Evolutionary conservation across 768 basidiomycete species (phyloP), one percentile per base, ranked within the genome.

Genomic region (Kwoniella pini): DNA sequence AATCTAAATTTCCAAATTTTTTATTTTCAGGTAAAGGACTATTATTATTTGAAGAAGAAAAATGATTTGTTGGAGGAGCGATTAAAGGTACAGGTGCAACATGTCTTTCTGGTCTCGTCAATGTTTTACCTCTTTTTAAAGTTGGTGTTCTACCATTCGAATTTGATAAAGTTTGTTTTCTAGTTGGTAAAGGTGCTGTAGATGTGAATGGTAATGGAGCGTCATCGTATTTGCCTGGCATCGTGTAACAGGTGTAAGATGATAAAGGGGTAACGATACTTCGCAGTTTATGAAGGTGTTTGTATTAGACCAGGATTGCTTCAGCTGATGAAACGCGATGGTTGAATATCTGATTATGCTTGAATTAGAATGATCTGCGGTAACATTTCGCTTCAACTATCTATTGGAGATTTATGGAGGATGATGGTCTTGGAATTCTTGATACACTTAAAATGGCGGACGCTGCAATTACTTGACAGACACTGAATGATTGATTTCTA

Each of bases 1-100:
- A 80, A 44, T 80, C 70, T 64, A 70, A n/a, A 0, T 46, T 43
- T 12, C 36, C 21, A 38, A 45, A 48, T 33, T 55, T 43, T 39
- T 42, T 43, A 48, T 17, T 13, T 39, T 50, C 45, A 1, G 22
- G 22, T 12, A 13, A 24, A 27, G 67, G 49, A 42, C 19, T 42
- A 42, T 42, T 42, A 19, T 13, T 13, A 10, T 42, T 10, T 15
- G 56, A 36, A 10, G 67, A 54, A 13, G 73, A 59, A 27, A 60
- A 79, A 75, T 75, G 78, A 54, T 83, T 80, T 38, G 81, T 77
- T 10, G 87, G 85, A 5, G 94, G 91, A 56, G 90, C 91, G 63
- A 99, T 94, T 72, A 99, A 87, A 4, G 95, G 94, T 15, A 89
- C 88, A 33, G 93, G 91, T 3, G 92, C 92, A 49, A 97, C 90